Conservation (phyloP, 2,329 filamentous ascomycete genomes). For the Penicillium hordei region DNA sequence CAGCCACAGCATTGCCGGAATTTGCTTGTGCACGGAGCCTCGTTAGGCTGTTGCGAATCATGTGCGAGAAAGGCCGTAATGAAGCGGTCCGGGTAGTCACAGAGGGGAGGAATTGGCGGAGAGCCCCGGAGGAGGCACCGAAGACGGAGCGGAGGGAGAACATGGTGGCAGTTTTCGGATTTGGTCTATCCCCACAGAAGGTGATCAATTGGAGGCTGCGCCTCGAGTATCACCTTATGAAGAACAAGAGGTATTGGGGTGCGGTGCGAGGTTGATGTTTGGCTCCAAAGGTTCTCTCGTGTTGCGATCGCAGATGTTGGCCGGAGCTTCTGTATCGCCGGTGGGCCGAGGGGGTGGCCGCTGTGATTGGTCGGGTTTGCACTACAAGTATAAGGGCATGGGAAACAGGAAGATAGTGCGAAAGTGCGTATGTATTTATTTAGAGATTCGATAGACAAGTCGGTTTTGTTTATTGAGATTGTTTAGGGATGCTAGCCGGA, state of each 20-base stretch:
- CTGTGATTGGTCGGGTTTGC: slow-evolving; percentile 8
- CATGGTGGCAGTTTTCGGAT: slow-evolving; percentile 26
- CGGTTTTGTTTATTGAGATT: background rate
- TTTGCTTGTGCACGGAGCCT: slow-evolving; percentile 27
- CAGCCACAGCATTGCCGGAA: slow-evolving; percentile 22
- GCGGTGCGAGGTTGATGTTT: slow-evolving; percentile 10
- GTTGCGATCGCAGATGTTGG: slow-evolving; percentile 28
- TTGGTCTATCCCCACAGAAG: background rate
- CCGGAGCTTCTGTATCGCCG: slow-evolving; percentile 35
- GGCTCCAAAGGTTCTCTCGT: slow-evolving; percentile 21
- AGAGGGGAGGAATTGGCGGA: slow-evolving; percentile 37
- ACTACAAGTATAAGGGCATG: background rate
- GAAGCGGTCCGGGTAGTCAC: slow-evolving; percentile 28
- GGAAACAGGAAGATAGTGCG: background rate
- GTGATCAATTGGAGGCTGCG: background rate
- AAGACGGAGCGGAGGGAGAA: slow-evolving; percentile 37
- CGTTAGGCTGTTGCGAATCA: slow-evolving; percentile 32
- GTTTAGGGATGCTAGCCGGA: background rate
- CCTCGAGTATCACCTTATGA: slow-evolving; percentile 8
- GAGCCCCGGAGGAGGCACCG: slow-evolving; percentile 31
- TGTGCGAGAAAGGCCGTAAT: slow-evolving; percentile 37
- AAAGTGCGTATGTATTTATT: background rate
- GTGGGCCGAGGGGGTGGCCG: slow-evolving; percentile 1
- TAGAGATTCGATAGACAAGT: background rate
- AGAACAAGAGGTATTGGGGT: slow-evolving; percentile 2